Base-by-base conservation (phyloP, 208 protist genomes). In the Naegleria fowleri region DNA sequence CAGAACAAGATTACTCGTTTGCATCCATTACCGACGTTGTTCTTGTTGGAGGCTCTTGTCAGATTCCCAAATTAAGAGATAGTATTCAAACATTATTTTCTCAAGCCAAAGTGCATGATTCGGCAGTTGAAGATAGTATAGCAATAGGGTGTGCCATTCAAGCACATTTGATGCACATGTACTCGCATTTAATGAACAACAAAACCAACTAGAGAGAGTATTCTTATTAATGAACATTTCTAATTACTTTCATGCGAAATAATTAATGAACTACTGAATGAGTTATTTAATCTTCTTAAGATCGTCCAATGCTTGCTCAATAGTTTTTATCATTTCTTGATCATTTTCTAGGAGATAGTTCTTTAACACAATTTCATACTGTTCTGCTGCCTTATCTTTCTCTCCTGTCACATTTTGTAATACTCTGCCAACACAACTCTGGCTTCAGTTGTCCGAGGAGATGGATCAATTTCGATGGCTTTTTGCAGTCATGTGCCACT, bases 21-120 rank as follows among this genome's bases (percentile, higher is more conserved):
- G 83, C 86, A 16, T 92, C 98, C 51, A 94, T 99, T 86, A 90
- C 98, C 92, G 97, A 99, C 86, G 93, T 99, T 90, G 98, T 99
- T 16, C 93, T 99, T 0, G 97, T 99, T 59, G 98, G 98, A 90
- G 98, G 98, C 79, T 93, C 92, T 25, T 93, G 96, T 25, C 95
- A 96, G 91, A 98, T 98, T 93, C 97, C 97, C 92, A 98, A 98
- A 93, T 92, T 99, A 29, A 96, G 98, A 93, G 51, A 96, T 7
- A 36, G 6, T 29, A 79, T 79, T 36, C 67, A 36, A 79, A 79
- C 16, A 36, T 36, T 79, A 36, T 79, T 79, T 33, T 36, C 67
- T 36, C 29, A 79, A 79, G 29, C 29, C n/a, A 25, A 79, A 33
- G 9, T 79, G 7, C 6, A 36, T 36, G 67, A 79, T 36, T 13